Base-by-base conservation (phyloP, 1,284 basidiomycete species). In the Ganoderma boninense region DNA sequence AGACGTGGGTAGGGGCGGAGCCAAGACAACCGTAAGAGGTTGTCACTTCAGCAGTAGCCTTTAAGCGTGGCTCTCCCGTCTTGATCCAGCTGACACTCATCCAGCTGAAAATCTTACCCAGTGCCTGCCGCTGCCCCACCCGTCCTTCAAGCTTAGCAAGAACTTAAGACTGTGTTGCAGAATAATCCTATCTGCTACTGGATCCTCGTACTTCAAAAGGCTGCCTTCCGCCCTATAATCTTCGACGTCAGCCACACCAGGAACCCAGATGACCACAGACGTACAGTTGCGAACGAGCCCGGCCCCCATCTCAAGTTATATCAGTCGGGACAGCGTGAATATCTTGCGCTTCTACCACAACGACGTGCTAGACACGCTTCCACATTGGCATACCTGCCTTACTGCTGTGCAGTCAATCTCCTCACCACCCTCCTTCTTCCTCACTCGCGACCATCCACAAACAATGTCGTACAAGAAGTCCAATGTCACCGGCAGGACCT, bases 401-500 rank as follows among this genome's bases (percentile, higher is more conserved):
- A 20, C 54, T 57, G 29, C 16, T 57, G 54, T 57, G 54, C 29
- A 57, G 29, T 29, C 16, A 35, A 3, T 18, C 16, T 57, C 18
- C 16, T 57, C 18, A 35, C 32, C 26, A 6, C 2, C 8, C 54
- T 32, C 32, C 16, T 32, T 16, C 54, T 56, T 14, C 3, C 23
- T 32, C 6, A 10, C 46, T 61, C 38, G 4, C 59, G 11, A 40
- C 40, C 49, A 10, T 10, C 20, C 20, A 11, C 18, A 0, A 20
- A 40, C 44, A 32, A 64, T 64, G 62, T 64, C 63, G 18, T 64
- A 54, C 52, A 35, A 23, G n/a, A 40, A 52, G 23, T 38, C 46
- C 49, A 46, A 54, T 14, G 35, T 64, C 49, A 52, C 52, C 23
- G 52, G 63, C 52, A 32, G 63, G 32, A 56, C 63, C n/a, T 64